Conservation (phyloP, 2,329 filamentous ascomycete genomes). For the Cladorrhinum sp. region DNA sequence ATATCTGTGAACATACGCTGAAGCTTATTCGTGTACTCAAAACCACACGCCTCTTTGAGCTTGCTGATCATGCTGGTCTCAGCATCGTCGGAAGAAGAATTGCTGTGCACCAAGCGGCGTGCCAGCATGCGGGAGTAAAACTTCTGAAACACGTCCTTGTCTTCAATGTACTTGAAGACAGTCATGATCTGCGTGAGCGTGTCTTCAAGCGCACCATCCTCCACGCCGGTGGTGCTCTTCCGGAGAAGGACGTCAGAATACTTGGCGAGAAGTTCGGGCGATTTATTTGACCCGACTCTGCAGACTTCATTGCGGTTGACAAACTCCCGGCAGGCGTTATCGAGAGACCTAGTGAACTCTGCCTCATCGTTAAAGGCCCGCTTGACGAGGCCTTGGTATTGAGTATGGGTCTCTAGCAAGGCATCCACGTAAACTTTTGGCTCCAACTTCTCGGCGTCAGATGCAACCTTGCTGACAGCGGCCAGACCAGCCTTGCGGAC, state of each 20-base stretch:
- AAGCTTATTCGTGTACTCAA: slow-evolving; percentile 98
- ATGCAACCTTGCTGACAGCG: slow-evolving; percentile 86
- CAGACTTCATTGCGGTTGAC: slow-evolving; percentile 97
- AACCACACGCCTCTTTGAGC: slow-evolving; percentile 96
- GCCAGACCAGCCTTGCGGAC: slow-evolving; percentile 84
- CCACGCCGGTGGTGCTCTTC: slow-evolving; percentile 87
- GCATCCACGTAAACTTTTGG: slow-evolving; percentile 97
- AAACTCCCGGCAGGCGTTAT: slow-evolving; percentile 96
- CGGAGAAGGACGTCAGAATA: slow-evolving; percentile 91
- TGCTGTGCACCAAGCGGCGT: slow-evolving; percentile 89
- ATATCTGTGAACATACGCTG: slow-evolving; percentile 99
- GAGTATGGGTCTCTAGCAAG: slow-evolving; percentile 86
- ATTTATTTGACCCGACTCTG: slow-evolving; percentile 88
- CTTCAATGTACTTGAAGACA: slow-evolving; percentile 99
- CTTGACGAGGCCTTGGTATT: slow-evolving; percentile 89
- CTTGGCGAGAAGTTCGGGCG: slow-evolving; percentile 90
- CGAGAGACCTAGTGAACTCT: slow-evolving; percentile 91
- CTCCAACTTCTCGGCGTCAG: slow-evolving; percentile 84
- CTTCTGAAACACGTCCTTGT: slow-evolving; percentile 99
- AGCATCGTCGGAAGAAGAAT: slow-evolving; percentile 92
- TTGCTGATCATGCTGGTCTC: slow-evolving; percentile 99
- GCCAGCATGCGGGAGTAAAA: slow-evolving; percentile 98
- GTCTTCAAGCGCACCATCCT: slow-evolving; percentile 89
- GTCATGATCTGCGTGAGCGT: slow-evolving; percentile 94
- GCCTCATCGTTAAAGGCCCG: slow-evolving; percentile 91